Conservation (phyloP, 2,329 filamentous ascomycete genomes). For the Pseudophaeomoniella oleicola region DNA sequence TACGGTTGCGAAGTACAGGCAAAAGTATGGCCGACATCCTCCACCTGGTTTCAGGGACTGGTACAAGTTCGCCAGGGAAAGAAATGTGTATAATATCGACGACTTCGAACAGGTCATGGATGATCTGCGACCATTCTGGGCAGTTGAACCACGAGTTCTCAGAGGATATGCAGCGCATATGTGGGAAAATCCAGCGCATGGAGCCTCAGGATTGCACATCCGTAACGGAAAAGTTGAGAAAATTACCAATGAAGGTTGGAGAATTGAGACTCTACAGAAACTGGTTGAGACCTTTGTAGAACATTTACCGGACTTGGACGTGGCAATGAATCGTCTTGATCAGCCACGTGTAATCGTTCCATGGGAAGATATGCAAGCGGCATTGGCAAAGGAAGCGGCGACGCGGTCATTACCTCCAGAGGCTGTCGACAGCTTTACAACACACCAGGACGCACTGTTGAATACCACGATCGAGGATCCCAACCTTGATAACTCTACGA, state of each 20-base stretch:
- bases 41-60: conserved; percentile 25
- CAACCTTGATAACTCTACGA: conserved; percentile 8
- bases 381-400: conserved; percentile 33
- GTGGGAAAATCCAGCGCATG: conserved; percentile 14
- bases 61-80: conserved; percentile 23
- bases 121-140: conserved; percentile 24
- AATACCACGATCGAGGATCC: conserved; percentile 10
- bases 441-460: conserved; percentile 21
- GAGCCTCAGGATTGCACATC: conserved; percentile 18
- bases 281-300: conserved; percentile 38
- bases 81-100: conserved; percentile 21
- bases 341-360: conserved; percentile 48
- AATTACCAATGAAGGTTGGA: conserved; percentile 23
- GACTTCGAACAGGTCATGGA: conserved; percentile 23
- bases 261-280: conserved; percentile 23
- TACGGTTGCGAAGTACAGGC: conserved; percentile 22
- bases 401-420: conserved; percentile 28
- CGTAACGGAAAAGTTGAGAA: conserved; percentile 19
- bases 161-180: conserved; percentile 19
- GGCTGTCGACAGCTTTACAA: conserved; percentile 27
- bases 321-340: conserved; percentile 51
- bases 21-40: conserved; percentile 22
- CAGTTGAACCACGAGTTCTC: conserved; percentile 17
- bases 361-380: conserved; percentile 38
- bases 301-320: conserved; percentile 49